Evolutionary conservation across 805 yeast genomes (phyloP).

Genomic region (Millerozyma miso): DNA sequence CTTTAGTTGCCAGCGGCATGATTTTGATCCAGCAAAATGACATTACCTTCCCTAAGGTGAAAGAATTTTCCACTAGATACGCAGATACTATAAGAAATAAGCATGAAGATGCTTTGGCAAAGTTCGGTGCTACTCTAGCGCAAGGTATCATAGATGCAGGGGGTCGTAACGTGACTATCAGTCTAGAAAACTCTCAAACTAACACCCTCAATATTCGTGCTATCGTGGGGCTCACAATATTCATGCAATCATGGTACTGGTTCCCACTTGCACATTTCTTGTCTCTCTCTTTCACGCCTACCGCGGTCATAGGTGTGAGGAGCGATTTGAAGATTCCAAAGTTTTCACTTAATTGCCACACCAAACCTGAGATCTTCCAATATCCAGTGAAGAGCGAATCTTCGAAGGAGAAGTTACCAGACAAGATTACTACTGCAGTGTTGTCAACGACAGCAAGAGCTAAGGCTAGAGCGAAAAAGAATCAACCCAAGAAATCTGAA

Average conservation of each 20-base stretch:
- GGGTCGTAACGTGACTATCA: constrained; percentile 95
- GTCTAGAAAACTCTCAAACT: constrained; percentile 81
- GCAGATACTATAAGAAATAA: constrained; percentile 77
- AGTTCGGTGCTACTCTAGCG: constrained; percentile 94
- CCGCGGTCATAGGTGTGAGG: constrained; percentile 76
- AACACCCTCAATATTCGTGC: constrained; percentile 89
- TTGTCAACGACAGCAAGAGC: constrained; percentile 91
- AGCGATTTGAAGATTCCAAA: constrained; percentile 84
- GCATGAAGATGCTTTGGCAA: constrained; percentile 95
- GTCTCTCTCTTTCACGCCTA: constrained; percentile 87
- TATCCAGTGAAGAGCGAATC: constrained; percentile 89
- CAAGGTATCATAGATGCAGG: constrained; percentile 99
- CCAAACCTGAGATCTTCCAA: constrained; percentile 73
- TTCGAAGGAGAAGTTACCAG: constrained; percentile 75
- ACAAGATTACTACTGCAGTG: constrained; percentile 88
- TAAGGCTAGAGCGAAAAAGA: constrained; percentile 83
- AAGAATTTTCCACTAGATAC: constrained; percentile 66
- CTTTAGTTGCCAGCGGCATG: constrained; percentile 89
- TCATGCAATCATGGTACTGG: constrained; percentile 97
- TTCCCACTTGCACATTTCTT: constrained; percentile 93
- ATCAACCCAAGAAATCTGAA: constrained; percentile 48
- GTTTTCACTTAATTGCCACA: constrained; percentile 74
- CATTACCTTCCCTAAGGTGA: constrained; percentile 73
- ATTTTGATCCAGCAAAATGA: constrained; percentile 85
- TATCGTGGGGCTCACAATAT: constrained; percentile 85